phyloP scores from a whole-genome alignment of 306 rosid species.

The Heteromeles arbutifolia region DNA sequence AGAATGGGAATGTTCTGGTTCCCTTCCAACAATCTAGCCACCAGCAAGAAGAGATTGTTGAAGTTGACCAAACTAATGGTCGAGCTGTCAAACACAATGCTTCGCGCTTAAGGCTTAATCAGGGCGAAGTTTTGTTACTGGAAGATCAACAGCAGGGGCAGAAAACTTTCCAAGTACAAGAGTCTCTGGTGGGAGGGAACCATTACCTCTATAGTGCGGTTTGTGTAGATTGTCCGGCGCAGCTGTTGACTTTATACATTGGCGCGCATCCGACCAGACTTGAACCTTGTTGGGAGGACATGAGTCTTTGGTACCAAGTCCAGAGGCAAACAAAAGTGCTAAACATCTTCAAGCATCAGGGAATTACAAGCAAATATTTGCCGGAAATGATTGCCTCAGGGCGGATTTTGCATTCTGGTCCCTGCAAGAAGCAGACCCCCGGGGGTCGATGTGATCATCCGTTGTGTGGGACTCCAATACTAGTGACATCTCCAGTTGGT shows the following conservation, averaged over 20 bases:
- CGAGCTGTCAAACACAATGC: constrained; percentile 32
- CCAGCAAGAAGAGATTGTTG: constrained; percentile 67
- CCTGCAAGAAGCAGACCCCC: constrained; percentile 62
- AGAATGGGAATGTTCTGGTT: constrained; percentile 53
- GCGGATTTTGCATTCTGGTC: constrained; percentile 72
- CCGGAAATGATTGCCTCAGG: constrained; percentile 85
- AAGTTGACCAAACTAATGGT: constrained; percentile 50
- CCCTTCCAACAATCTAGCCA: constrained; percentile 43
- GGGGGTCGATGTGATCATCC: constrained; percentile 86
- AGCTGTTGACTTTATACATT: constrained; percentile 52
- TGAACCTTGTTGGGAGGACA: constrained; percentile 94
- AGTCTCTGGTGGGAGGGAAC: constrained; percentile 58
- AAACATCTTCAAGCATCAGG: constrained; percentile 65
- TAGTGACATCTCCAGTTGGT: constrained; percentile 82
- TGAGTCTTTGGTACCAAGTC: constrained; percentile 96
- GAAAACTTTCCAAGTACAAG: constrained; percentile 76
- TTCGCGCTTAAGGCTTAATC: constrained; percentile 49
- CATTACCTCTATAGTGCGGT: constrained; percentile 58
- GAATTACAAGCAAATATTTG: constrained; percentile 55
- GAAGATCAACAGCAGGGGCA: constrained; percentile 77
- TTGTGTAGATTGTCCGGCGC: constrained; percentile 53
- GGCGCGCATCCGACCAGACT: constrained; percentile 87
- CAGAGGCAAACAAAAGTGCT: constrained; percentile 93
- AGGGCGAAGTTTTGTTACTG: constrained; percentile 52
- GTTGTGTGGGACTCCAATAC: constrained; percentile 86